phyloP scores from a whole-genome alignment of 352 stramenopile genomes.

The Phytophthora pluvialis region DNA sequence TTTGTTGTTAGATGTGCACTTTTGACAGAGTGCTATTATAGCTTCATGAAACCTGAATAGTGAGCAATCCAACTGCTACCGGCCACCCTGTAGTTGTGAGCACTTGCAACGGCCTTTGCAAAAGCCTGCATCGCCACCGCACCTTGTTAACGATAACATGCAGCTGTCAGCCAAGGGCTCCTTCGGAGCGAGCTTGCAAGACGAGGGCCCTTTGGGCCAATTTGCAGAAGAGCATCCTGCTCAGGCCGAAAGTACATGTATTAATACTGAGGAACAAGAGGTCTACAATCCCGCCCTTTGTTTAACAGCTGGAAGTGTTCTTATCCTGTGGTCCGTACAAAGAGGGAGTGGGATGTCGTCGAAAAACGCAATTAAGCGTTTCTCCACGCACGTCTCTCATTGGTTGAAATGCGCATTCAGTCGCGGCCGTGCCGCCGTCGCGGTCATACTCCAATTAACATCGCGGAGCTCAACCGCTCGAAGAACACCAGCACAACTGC shows the following conservation, averaged over 20 bases:
- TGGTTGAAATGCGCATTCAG: slow-evolving; percentile 15
- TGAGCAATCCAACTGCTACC: too few species aligned
- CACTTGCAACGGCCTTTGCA: too few species aligned
- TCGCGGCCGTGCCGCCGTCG: neutral
- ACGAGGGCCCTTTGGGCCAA: neutral
- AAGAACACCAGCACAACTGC: slow-evolving; percentile 4
- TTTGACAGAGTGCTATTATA: too few species aligned
- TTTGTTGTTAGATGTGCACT: too few species aligned
- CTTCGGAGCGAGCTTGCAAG: too few species aligned
- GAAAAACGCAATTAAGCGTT: slow-evolving; percentile 24
- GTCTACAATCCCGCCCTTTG: slow-evolving; percentile 1
- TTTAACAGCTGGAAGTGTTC: slow-evolving; percentile 1
- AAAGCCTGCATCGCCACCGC: too few species aligned
- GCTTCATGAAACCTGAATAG: too few species aligned
- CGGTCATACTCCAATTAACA: slow-evolving; percentile 33
- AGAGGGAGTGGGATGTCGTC: slow-evolving; percentile 10
- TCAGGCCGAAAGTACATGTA: too few species aligned
- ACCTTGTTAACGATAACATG: neutral
- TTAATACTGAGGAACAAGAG: too few species aligned
- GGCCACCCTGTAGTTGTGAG: too few species aligned
- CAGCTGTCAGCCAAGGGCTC: too few species aligned
- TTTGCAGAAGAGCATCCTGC: slow-evolving; percentile 5
- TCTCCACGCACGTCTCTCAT: slow-evolving; percentile 13
- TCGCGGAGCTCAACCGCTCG: slow-evolving; percentile 14
- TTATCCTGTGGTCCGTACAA: neutral